Base-by-base conservation (phyloP, 495 filamentous ascomycete species). In the Lentithecium fluviatile region DNA sequence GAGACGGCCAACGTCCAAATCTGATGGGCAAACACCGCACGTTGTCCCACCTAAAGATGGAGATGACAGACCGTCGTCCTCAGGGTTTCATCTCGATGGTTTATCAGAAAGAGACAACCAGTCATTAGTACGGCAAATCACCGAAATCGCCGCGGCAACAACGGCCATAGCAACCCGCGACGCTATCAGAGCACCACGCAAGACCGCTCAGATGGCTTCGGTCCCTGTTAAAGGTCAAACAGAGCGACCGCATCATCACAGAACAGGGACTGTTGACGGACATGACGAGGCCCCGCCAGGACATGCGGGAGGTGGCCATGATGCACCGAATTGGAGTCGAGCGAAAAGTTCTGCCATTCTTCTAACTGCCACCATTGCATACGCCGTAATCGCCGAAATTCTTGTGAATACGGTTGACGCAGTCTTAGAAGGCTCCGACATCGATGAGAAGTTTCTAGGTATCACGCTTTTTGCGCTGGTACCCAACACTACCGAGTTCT, bases 401-500 rank as follows among this genome's bases (percentile, higher is more conserved):
- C 77, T 99, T 19, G 94, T 99, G 45, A 86, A 95, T 70, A 97
- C 91, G 0, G 94, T 99, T 8, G 94, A 99, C 70, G 88, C 93
- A 11, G 95, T 99, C 6, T 74, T 99, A 45, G 83, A 90, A 58
- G 89, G 87, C 70, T 85, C 94, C 37, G 86, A 92, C 45, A 88
- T 99, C 68, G 91, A 97, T 69, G 92, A 97, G 69, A 99, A 99
- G 71, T 99, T 99, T 74, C 80, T 99, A 50, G 94, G 94, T 43
- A 95, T 99, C 61, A 97, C 95, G 32, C 78, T 99, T 45, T 99
- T 99, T 70, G 93, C 95, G 7, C 79, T 99, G 59, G 94, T 99
- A 24, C 94, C 94, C 1, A 99, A 97, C 72, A 97, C 94, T 17
- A 99, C 94, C 21, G 94, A 99, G 73, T 99, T 99, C 69, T 71